These are phyloP conservation scores for Isochrysis galbana DNA, from an alignment of 78 protist genomes.

Conservation along the genomic window DNA sequence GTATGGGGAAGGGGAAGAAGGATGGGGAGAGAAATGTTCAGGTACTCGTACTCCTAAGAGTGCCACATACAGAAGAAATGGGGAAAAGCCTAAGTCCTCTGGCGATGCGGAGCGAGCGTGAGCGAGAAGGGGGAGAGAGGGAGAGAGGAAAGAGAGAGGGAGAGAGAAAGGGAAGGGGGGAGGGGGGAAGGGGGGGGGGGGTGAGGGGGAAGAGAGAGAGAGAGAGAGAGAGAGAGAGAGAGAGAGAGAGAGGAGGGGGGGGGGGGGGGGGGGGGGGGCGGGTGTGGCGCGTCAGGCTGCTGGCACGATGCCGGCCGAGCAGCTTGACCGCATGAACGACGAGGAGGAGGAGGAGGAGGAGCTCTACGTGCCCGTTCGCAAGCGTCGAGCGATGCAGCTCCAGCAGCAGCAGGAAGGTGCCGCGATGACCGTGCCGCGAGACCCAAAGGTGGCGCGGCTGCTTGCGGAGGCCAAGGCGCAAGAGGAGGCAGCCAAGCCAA, in stretches of 20 bases:
- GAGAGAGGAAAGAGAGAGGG: not conserved
- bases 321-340: not conserved
- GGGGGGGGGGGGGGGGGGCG: not conserved
- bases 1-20: too few species aligned
- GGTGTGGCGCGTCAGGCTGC: not conserved
- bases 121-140: not conserved
- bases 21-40: too few species aligned
- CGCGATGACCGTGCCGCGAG: not conserved
- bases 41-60: too few species aligned
- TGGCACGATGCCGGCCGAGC: not conserved
- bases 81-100: too few species aligned
- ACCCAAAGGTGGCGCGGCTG: not conserved
- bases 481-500: not conserved
- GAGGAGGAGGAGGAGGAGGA: not conserved
- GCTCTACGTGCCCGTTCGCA: not conserved
- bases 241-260: not conserved
- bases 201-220: not conserved
- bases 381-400: not conserved
- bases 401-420: not conserved
- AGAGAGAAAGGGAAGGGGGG: not conserved
- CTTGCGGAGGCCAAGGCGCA: not conserved
- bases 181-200: not conserved
- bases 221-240: not conserved
- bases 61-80: too few species aligned
- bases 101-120: constrained; percentile 10